These are phyloP conservation scores for Antitrichia curtipendula DNA, from an alignment of 225 moss, liverwort and hornwort genomes.

Conservation along the genomic window DNA sequence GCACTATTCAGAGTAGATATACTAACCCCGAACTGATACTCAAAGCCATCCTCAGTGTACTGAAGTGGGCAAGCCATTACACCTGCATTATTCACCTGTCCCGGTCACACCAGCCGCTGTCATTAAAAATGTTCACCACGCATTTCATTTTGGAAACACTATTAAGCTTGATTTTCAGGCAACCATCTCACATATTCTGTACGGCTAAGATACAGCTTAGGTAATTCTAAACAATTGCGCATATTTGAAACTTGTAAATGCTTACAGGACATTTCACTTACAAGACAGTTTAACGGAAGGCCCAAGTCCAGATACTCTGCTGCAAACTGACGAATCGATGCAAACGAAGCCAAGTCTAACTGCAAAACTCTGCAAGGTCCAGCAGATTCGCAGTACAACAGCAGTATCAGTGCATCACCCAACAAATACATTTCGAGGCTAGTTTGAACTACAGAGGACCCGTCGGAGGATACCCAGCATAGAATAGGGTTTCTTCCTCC, in stretches of 20 bases:
- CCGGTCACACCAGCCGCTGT: not conserved
- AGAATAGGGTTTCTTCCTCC: not conserved
- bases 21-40: conserved; percentile 71
- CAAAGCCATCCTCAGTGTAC: conserved; percentile 70
- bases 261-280: not conserved
- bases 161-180: not conserved
- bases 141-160: not conserved
- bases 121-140: not conserved
- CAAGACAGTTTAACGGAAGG: conserved; percentile 23
- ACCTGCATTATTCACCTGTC: conserved; percentile 86
- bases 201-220: not conserved
- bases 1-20: not conserved
- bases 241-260: not conserved
- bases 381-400: not conserved
- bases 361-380: conserved; percentile 33
- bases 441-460: not conserved
- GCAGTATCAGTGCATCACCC: not conserved
- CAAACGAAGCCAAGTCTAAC: conserved; percentile 56
- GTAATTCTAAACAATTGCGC: not conserved
- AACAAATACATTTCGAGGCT: not conserved
- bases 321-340: conserved; percentile 63
- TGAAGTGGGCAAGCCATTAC: conserved; percentile 85
- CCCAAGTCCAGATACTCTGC: conserved; percentile 50
- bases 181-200: not conserved
- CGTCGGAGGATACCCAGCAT: too few relatives aligned